Evolutionary conservation across 2,329 filamentous ascomycete species (phyloP).

Genomic region (Hymenoscyphus scutula): DNA sequence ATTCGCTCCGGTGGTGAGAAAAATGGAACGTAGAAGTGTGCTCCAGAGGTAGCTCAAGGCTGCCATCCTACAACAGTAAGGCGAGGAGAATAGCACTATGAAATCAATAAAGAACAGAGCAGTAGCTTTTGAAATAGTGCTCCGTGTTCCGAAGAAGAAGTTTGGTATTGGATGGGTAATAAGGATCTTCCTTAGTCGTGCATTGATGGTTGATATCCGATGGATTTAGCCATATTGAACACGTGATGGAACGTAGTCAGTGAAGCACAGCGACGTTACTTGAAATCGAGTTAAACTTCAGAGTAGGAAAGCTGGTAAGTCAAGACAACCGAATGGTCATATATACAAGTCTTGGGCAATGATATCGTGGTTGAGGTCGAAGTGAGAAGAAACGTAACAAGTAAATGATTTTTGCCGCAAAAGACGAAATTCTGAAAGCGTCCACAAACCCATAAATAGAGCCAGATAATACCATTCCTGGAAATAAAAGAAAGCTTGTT

Average conservation of each 20-base stretch:
- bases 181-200: neutral
- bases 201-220: neutral
- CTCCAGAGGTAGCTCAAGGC: neutral
- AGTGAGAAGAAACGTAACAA: neutral
- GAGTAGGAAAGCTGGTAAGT: neutral
- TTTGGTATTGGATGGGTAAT: neutral
- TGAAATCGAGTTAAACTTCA: neutral
- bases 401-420: neutral
- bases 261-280: neutral
- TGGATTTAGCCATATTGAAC: conserved; percentile 8
- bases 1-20: neutral
- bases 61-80: neutral
- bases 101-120: neutral
- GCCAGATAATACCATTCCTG: neutral
- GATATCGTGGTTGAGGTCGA: neutral
- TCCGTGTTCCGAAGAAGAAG: neutral
- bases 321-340: no score
- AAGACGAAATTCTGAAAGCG: neutral
- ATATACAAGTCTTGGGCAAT: neutral
- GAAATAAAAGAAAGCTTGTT: conserved; percentile 4
- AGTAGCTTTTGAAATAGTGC: neutral
- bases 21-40: neutral
- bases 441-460: neutral
- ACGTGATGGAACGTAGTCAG: neutral
- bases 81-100: neutral